phyloP scores from a whole-genome alignment of 2,329 filamentous ascomycete species.

The Amphichorda felina region DNA sequence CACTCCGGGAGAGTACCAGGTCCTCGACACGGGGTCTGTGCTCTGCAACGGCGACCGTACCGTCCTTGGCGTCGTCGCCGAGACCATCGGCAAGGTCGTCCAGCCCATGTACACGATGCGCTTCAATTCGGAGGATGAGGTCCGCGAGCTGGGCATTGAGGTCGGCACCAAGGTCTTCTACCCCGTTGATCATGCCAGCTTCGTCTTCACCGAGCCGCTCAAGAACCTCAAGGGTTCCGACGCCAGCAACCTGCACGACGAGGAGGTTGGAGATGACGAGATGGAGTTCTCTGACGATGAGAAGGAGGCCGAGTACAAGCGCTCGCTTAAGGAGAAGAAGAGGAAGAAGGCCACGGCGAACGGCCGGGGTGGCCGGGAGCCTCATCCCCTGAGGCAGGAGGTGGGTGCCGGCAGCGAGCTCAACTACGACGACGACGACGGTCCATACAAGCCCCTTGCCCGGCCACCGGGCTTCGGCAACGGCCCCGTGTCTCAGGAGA shows the following conservation, averaged over 20 bases:
- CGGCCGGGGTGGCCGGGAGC: constrained; percentile 17
- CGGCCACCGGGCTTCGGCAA: constrained; percentile 53
- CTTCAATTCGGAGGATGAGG: constrained; percentile 58
- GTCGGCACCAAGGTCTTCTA: constrained; percentile 67
- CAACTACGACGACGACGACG: constrained; percentile 57
- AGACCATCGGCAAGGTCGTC: constrained; percentile 76
- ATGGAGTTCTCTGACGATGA: constrained; percentile 96
- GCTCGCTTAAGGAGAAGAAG: constrained; percentile 55
- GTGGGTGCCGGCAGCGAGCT: constrained; percentile 21
- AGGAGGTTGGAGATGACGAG: constrained; percentile 77
- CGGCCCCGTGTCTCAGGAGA: constrained; percentile 29
- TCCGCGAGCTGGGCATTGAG: constrained; percentile 54
- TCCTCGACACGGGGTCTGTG: constrained; percentile 74
- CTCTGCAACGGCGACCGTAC: constrained; percentile 66
- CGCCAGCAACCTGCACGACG: constrained; percentile 88
- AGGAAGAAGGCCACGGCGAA: constrained; percentile 30
- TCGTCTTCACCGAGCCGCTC: constrained; percentile 77
- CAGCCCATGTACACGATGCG: constrained; percentile 77
- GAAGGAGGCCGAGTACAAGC: constrained; percentile 74
- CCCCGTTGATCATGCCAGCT: constrained; percentile 63
- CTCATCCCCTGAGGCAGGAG: constrained; percentile 28
- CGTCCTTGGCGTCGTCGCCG: constrained; percentile 71
- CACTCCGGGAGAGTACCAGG: constrained; percentile 68
- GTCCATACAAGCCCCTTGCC: constrained; percentile 59
- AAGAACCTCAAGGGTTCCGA: constrained; percentile 78